Evolutionary conservation across 768 basidiomycete species (phyloP), one percentile per base, ranked within the genome.

Genomic region (Calocera viscosa): DNA sequence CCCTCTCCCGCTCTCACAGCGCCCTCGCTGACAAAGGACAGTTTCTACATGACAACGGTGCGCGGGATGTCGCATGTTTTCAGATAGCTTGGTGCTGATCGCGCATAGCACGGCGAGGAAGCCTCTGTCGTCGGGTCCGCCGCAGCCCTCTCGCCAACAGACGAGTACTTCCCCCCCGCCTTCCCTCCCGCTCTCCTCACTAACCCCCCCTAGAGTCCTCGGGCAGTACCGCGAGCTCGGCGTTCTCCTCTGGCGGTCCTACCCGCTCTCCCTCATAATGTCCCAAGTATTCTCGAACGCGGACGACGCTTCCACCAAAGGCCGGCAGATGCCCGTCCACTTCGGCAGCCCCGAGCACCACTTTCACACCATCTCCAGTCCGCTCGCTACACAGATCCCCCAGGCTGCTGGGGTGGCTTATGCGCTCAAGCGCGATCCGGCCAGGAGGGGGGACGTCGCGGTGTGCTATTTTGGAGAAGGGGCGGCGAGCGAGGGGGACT

Each of bases 221-320:
- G 92, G 90, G 81, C 94, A 97, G 80, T 97, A 97, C 72, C 88
- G 91, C 66, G 92, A 91, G 80, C 86, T 91, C 80, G 94, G 91
- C 47, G 93, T 94, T 3, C 81, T 96, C 8, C 78, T 95, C 0
- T 94, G 91, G 87, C 84, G 94, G 41, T 90, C 87, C 24, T 95
- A 90, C 74, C 79, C 83, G 19, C 74, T 94, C 22, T 84, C 92
- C 71, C 78, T 82, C n/a, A 78, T 89, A 67, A 94, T 97, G 91
- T 86, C 86, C 0, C 94, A 96, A 75, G 94, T 91, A 75, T 91
- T 96, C 72, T 90, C 91, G 34, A 94, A 90, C 70, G 78, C 84
- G 71, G 84, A 90, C 68, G 94, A 97, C 74, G 81, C 75, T 12
- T 83, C 85, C 12, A 85, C 88, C 8, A 94, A 93, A 73, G 93